These are phyloP conservation scores for Gymnopilus junonius DNA, from an alignment of 768 basidiomycete genomes.

Conservation along the genomic window DNA sequence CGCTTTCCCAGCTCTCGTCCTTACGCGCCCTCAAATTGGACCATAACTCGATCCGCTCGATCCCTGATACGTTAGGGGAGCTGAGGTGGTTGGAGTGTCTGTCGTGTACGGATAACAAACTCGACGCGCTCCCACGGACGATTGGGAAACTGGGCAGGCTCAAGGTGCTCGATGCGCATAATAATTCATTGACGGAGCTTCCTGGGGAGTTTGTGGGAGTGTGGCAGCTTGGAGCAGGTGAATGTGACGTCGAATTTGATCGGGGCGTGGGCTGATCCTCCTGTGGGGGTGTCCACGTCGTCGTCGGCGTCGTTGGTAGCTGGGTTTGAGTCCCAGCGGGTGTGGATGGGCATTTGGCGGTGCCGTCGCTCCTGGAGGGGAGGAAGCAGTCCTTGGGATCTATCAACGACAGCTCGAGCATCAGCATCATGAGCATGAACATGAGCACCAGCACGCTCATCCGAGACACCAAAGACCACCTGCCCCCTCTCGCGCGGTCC, in stretches of 20 bases:
- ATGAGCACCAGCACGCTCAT: not conserved
- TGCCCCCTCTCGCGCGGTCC: conserved; percentile 58
- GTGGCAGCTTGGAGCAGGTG: conserved; percentile 68
- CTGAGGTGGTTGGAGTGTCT: conserved; percentile 72
- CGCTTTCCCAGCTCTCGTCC: conserved; percentile 72
- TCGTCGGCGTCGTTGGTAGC: not conserved
- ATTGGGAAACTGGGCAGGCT: conserved; percentile 81
- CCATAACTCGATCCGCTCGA: conserved; percentile 82
- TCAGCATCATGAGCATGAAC: too few relatives aligned
- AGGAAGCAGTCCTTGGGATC: conserved; percentile 37
- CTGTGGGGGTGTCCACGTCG: conserved; percentile 16
- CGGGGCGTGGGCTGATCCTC: conserved; percentile 71
- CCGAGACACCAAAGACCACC: not conserved
- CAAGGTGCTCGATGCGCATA: conserved; percentile 83
- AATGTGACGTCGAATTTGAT: conserved; percentile 92
- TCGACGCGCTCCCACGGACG: conserved; percentile 73
- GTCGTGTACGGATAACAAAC: conserved; percentile 90
- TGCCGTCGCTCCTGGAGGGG: conserved; percentile 19
- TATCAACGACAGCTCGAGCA: conserved; percentile 5
- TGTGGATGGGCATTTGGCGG: conserved; percentile 12
- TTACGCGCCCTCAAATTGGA: conserved; percentile 78
- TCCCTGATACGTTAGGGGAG: conserved; percentile 84
- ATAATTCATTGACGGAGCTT: conserved; percentile 82
- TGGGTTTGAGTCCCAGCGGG: conserved; percentile 1
- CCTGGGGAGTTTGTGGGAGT: conserved; percentile 85